A percentile compares a stretch with the other conserved stretches of the same genome.
These are phyloP conservation scores for Grosmannia clavigera DNA, from an alignment of 2,329 filamentous ascomycete species.

Conservation along the genomic window DNA sequence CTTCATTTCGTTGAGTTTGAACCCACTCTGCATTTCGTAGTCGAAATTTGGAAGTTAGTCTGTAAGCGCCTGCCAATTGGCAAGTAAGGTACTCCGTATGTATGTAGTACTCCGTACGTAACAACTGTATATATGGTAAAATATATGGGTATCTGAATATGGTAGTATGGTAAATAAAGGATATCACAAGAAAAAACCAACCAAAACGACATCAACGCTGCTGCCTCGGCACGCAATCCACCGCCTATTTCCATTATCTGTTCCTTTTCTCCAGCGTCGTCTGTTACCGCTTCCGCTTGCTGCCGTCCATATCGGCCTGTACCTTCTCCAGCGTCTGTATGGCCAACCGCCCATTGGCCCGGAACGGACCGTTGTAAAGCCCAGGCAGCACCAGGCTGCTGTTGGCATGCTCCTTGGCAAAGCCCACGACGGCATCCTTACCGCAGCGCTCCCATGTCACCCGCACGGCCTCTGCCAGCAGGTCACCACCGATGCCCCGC, in stretches of 20 bases:
- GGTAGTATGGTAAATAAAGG: neutral
- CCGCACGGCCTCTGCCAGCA: conserved; percentile 62
- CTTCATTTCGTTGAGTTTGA: neutral
- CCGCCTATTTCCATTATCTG: neutral
- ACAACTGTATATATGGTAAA: neutral
- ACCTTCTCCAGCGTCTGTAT: conserved; percentile 38
- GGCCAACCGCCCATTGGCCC: conserved; percentile 45
- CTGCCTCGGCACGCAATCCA: neutral
- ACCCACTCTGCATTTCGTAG: neutral
- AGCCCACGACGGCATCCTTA: conserved; percentile 53
- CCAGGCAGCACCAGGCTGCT: conserved; percentile 48
- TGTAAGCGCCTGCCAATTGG: neutral
- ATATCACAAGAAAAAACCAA: neutral
- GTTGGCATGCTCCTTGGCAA: conserved; percentile 70
- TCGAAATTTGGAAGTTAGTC: neutral
- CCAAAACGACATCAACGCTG: neutral
- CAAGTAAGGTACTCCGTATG: neutral
- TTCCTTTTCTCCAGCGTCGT: neutral
- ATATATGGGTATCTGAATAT: neutral
- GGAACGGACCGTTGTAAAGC: conserved; percentile 49
- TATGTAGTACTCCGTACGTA: too few species aligned
- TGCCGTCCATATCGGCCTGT: conserved; percentile 34
- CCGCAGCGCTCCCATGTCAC: conserved; percentile 57
- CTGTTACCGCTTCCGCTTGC: conserved; percentile 28
- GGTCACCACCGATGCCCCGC: conserved; percentile 57